Percentiles rank a stretch among this genome's conserved stretches.
Conservation (phyloP, 805 yeast species). For the Wickerhamiella sergipiensis region DNA sequence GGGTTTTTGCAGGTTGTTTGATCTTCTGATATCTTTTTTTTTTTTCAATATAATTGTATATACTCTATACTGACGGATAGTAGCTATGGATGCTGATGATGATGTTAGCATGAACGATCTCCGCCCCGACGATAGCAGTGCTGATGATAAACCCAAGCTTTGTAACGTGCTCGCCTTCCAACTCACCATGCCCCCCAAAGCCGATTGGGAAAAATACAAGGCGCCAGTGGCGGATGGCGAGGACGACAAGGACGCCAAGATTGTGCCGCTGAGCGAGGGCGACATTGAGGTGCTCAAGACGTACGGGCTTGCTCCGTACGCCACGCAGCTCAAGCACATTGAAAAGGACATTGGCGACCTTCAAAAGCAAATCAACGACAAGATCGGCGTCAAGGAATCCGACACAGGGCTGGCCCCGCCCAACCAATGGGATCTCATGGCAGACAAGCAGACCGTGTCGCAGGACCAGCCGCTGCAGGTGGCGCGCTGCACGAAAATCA, state of each 20-base stretch:
- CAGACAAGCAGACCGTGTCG: slow-evolving; percentile 84
- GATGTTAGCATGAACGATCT: too few species aligned
- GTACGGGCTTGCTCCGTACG: slow-evolving; percentile 96
- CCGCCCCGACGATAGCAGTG: too few species aligned
- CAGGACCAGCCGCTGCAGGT: slow-evolving; percentile 96
- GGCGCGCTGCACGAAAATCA: slow-evolving; percentile 96
- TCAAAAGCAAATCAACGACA: slow-evolving; percentile 82
- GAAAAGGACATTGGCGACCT: slow-evolving; percentile 78
- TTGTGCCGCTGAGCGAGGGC: slow-evolving; percentile 82
- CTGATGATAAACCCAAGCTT: too few species aligned
- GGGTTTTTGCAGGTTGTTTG: slow-evolving; percentile 73
- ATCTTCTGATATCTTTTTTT: too few species aligned
- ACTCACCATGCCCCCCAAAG: slow-evolving; percentile 94
- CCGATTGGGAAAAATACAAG: slow-evolving; percentile 95
- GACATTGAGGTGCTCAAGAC: slow-evolving; percentile 96
- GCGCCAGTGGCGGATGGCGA: slow-evolving; percentile 56
- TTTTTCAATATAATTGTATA: too few species aligned
- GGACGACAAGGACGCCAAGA: slow-evolving; percentile 50
- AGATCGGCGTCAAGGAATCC: slow-evolving; percentile 71
- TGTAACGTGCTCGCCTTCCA: too few species aligned
- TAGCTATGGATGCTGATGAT: too few species aligned
- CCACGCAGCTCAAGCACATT: slow-evolving; percentile 59
- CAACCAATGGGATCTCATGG: slow-evolving; percentile 93
- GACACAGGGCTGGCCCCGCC: slow-evolving; percentile 98
- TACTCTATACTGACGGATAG: too few species aligned